phyloP scores from a whole-genome alignment of 371 early-diverging fungal genomes.

The Syncephalis fuscata region DNA sequence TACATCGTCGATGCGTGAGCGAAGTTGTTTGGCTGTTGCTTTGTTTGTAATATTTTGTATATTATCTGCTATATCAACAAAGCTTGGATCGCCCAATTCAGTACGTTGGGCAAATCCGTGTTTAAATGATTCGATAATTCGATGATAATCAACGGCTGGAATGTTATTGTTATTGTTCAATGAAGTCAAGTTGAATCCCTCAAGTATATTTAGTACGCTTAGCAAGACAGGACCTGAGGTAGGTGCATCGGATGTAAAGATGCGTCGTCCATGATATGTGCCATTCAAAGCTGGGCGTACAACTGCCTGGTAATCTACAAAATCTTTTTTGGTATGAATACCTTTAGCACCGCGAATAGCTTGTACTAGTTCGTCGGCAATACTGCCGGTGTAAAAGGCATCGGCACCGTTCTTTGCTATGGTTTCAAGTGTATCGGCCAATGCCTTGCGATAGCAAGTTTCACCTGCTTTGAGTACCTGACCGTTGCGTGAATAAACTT shows the following conservation, averaged over 20 bases:
- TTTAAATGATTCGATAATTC: slow-evolving; percentile 83
- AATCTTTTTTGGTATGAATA: slow-evolving; percentile 64
- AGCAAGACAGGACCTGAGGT: slow-evolving; percentile 72
- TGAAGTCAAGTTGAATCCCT: slow-evolving; percentile 45
- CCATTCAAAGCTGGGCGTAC: slow-evolving; percentile 42
- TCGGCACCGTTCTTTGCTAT: slow-evolving; percentile 69
- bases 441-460: slow-evolving; percentile 41
- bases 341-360: slow-evolving; percentile 58
- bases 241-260: slow-evolving; percentile 46
- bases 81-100: slow-evolving; percentile 71
- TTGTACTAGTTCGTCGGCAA: slow-evolving; percentile 61
- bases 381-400: slow-evolving; percentile 76
- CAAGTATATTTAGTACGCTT: slow-evolving; percentile 77
- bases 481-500: slow-evolving; percentile 55
- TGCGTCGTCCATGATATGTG: slow-evolving; percentile 48
- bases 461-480: slow-evolving; percentile 45
- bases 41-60: slow-evolving; percentile 47
- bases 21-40: slow-evolving; percentile 8
- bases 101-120: slow-evolving; percentile 78
- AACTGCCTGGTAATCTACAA: slow-evolving; percentile 45
- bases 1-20: neutral
- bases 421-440: slow-evolving; percentile 64
- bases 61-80: slow-evolving; percentile 23
- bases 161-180: too few relatives aligned
- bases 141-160: slow-evolving; percentile 40